Evolutionary conservation across 139 green algal genomes (phyloP), one percentile per base, ranked within the genome.

Genomic region (Limnomonas spitsbergensis): DNA sequence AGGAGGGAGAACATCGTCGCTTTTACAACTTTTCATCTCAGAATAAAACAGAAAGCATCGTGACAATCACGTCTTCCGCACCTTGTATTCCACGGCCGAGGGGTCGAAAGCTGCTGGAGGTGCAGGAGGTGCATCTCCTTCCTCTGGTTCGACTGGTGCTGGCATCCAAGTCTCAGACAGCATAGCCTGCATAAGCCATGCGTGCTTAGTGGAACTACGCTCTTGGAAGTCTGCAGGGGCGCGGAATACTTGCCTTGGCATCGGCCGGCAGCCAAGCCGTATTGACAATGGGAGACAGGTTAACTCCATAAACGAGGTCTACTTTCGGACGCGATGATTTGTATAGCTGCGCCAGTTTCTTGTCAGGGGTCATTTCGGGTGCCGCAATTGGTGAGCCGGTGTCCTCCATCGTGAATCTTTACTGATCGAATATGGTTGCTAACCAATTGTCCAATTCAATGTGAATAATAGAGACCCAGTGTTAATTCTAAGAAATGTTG

Each of bases 81-180:
- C 81, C 42, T 86, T 86, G 66, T 82, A 86, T 37, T 86, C 81
- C 1, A 74, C 53, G 1, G 77, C 81, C 14, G 61, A 56, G 2
- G 72, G 71, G 53, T 86, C 74, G 31, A 86, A 86, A 1, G 76
- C 72, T 4, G 77, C 71, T 0, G 81, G 77, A 4, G 81, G 66
- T 36, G 81, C 71, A 27, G 66, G 14, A 35, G 77, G 77, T 35
- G 73, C 47, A 38, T 4, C 70, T 7, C 40, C 70, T 27, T 74
- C 38, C 26, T 42, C 47, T 47, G 32, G 69, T 20, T 81, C 75
- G 66, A 78, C 81, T 4, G 77, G 72, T 61, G 40, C 38, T 2
- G 81, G 77, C 3, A 86, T 78, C 81, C 81, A 86, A 20, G 0
- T 76, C 32, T 82, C 81, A 4, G 77, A 36, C 1, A 86, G 73